Percentiles rank a stretch among this genome's conserved stretches.
These are phyloP conservation scores for Hymenoscyphus infarciens DNA, from an alignment of 2,329 filamentous ascomycete genomes.

Conservation along the genomic window DNA sequence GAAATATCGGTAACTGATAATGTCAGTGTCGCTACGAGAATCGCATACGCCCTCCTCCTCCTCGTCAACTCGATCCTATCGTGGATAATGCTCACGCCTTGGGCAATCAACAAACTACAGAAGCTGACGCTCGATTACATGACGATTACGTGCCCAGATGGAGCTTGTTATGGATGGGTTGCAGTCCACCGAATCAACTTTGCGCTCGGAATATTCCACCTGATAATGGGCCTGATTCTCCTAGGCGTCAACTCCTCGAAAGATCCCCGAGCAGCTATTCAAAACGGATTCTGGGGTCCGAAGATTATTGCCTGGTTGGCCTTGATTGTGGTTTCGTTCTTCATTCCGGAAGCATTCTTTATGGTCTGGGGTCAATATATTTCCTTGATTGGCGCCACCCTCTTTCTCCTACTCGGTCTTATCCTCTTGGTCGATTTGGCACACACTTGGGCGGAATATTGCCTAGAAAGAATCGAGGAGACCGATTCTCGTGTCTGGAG, in stretches of 20 bases:
- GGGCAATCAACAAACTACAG: conserved; percentile 95
- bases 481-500: conserved; percentile 84
- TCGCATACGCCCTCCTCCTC: conserved; percentile 91
- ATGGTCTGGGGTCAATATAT: conserved; percentile 95
- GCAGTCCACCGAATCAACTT: conserved; percentile 98
- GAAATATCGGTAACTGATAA: background rate
- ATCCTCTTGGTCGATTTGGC: conserved; percentile 92
- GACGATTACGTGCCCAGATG: conserved; percentile 86
- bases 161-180: conserved; percentile 91
- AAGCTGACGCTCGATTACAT: conserved; percentile 92
- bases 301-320: conserved; percentile 88
- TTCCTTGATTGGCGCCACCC: conserved; percentile 79
- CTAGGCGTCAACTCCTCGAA: conserved; percentile 84
- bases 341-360: conserved; percentile 94
- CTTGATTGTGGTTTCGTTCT: conserved; percentile 85
- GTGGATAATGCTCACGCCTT: conserved; percentile 98
- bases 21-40: conserved; percentile 85
- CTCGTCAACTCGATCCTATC: conserved; percentile 95
- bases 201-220: conserved; percentile 88
- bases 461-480: conserved; percentile 87
- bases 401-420: conserved; percentile 89
- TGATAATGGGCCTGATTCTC: conserved; percentile 78
- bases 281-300: conserved; percentile 99
- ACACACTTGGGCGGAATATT: conserved; percentile 96
- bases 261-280: conserved; percentile 79